Percentiles rank a stretch among this genome's conserved stretches.
phyloP scores from a whole-genome alignment of 2,329 filamentous ascomycete species.

The Diaporthe caulivora region DNA sequence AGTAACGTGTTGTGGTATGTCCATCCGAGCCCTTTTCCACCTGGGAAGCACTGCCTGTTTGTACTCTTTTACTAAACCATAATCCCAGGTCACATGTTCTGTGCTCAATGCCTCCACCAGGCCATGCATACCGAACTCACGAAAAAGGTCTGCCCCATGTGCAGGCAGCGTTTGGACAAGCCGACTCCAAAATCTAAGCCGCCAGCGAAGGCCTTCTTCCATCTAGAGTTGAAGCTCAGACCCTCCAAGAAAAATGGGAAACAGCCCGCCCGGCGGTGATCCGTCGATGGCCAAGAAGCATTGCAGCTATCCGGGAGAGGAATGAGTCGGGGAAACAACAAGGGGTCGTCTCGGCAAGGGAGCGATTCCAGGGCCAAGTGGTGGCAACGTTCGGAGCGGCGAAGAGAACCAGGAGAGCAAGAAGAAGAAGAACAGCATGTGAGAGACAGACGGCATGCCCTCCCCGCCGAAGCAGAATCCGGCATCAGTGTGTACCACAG shows the following conservation, averaged over 20 bases:
- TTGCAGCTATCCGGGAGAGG: too few species aligned
- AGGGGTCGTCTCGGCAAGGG: not conserved
- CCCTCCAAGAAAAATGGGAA: constrained; percentile 67
- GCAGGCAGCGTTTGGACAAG: constrained; percentile 68
- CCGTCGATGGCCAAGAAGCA: not conserved
- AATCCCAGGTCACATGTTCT: constrained; percentile 72
- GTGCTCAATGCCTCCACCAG: constrained; percentile 71
- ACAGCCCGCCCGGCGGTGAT: constrained; percentile 38
- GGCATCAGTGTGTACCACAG: constrained; percentile 14
- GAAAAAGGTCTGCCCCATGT: constrained; percentile 74
- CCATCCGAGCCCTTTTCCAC: not conserved
- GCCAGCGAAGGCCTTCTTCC: constrained; percentile 64
- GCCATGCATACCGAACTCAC: constrained; percentile 68
- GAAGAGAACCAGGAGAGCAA: not conserved
- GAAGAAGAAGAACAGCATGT: not conserved
- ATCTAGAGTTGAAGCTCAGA: constrained; percentile 73
- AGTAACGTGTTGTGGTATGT: constrained; percentile 76
- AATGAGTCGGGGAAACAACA: not conserved
- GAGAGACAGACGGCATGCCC: not conserved
- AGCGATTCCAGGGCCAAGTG: not conserved
- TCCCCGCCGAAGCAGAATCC: not conserved
- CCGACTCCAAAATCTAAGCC: constrained; percentile 50
- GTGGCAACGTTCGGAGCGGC: not conserved
- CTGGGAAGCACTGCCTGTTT: not conserved
- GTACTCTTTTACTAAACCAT: constrained; percentile 29